A percentile compares a stretch with the other conserved stretches of the same genome.
Evolutionary conservation across 257 asterid genomes (phyloP).

Genomic region (Salvia splendens): DNA sequence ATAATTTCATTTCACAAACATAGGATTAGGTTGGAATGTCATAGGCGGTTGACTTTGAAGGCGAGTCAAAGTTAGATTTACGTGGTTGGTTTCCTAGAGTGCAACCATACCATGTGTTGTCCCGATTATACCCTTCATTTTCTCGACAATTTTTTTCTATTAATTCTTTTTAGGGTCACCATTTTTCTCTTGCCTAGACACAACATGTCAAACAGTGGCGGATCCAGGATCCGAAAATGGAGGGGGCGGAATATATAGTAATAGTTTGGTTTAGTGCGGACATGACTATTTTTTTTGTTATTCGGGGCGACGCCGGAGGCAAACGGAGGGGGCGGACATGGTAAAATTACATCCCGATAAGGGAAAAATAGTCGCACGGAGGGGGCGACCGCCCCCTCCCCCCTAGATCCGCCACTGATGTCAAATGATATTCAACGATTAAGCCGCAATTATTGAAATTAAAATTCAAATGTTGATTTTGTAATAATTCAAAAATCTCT

Average conservation of each 20-base stretch:
- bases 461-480: not conserved
- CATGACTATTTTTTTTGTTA: too few relatives aligned
- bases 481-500: not conserved
- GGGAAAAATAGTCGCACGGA: too few relatives aligned
- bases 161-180: not conserved
- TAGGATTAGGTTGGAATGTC: constrained; percentile 28
- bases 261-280: too few relatives aligned
- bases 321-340: too few relatives aligned
- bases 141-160: not conserved
- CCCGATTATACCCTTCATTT: constrained; percentile 10
- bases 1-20: constrained; percentile 3
- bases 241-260: too few relatives aligned
- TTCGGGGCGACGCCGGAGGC: too few relatives aligned
- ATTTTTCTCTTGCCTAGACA: constrained; percentile 2
- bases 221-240: too few relatives aligned
- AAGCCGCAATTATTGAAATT: constrained; percentile 19
- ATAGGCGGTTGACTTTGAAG: constrained; percentile 37
- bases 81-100: constrained; percentile 32
- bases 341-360: too few relatives aligned
- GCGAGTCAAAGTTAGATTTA: constrained; percentile 27
- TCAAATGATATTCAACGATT: not conserved
- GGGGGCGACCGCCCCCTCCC: too few relatives aligned
- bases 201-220: not conserved
- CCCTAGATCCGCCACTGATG: too few relatives aligned
- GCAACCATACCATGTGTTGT: constrained; percentile 27